Conservation (phyloP, 2,329 filamentous ascomycete species). For the Verticillium albo-atrum region DNA sequence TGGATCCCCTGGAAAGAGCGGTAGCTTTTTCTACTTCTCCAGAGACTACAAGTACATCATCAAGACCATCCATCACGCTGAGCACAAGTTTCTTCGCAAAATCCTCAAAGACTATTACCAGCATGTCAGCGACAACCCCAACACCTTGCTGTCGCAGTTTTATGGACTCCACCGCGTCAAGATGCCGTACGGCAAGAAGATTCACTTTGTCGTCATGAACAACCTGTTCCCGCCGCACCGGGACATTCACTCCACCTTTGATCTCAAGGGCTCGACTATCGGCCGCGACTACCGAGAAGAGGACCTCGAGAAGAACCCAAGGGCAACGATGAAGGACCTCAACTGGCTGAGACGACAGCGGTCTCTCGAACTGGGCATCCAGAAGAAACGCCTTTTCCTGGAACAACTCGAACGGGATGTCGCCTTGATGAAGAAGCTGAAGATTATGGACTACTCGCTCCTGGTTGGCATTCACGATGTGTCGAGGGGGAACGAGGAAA, state of each 20-base stretch:
- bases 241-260: conserved; percentile 95
- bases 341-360: conserved; percentile 90
- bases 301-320: conserved; percentile 79
- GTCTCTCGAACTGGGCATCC: conserved; percentile 80
- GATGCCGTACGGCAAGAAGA: conserved; percentile 96
- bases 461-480: conserved; percentile 92
- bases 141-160: conserved; percentile 95
- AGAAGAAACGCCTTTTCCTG: conserved; percentile 84
- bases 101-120: conserved; percentile 89
- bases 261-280: conserved; percentile 93
- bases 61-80: conserved; percentile 96
- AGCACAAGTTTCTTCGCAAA: conserved; percentile 82
- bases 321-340: conserved; percentile 91
- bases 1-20: conserved; percentile 94
- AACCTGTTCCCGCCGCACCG: conserved; percentile 96
- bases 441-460: conserved; percentile 99
- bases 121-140: conserved; percentile 89
- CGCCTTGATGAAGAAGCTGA: conserved; percentile 74
- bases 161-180: conserved; percentile 97
- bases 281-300: conserved; percentile 90
- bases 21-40: conserved; percentile 99
- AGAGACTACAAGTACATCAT: conserved; percentile 99
- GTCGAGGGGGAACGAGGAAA: conserved; percentile 88
- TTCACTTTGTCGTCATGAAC: conserved; percentile 99
- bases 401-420: conserved; percentile 88